phyloP scores from a whole-genome alignment of 306 rosid species.

The Cicer bijugum region DNA sequence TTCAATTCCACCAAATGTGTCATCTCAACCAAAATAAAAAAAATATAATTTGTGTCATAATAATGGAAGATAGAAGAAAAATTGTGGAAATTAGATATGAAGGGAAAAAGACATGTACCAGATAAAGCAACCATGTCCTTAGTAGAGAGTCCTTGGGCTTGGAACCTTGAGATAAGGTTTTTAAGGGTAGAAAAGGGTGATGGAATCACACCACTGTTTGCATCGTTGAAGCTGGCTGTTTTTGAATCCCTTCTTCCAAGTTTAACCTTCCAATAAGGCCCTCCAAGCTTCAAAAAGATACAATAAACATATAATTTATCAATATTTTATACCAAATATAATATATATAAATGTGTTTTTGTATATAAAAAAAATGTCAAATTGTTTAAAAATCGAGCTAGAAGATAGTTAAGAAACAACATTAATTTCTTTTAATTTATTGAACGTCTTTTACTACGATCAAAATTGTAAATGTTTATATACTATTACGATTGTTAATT shows the following conservation, averaged over 20 bases:
- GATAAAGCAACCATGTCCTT: slow-evolving; percentile 86
- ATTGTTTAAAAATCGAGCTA: too few species aligned
- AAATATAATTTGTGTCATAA: not conserved
- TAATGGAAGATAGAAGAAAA: slow-evolving; percentile 22
- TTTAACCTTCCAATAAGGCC: slow-evolving; percentile 78
- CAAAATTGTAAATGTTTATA: too few species aligned
- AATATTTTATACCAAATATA: too few species aligned
- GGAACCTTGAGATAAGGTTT: slow-evolving; percentile 55
- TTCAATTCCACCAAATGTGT: slow-evolving; percentile 18
- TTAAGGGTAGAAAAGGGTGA: slow-evolving; percentile 50
- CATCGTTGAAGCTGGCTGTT: slow-evolving; percentile 56
- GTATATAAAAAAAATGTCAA: too few species aligned
- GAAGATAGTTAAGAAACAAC: too few species aligned
- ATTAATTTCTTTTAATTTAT: too few species aligned
- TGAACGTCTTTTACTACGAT: too few species aligned
- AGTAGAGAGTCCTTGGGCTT: slow-evolving; percentile 64
- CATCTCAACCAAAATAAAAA: not conserved
- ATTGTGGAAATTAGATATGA: not conserved
- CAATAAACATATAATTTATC: not conserved
- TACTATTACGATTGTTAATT: too few species aligned
- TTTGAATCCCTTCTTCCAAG: slow-evolving; percentile 92
- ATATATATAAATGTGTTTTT: too few species aligned
- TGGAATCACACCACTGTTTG: slow-evolving; percentile 67
- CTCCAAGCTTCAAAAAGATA: slow-evolving; percentile 65
- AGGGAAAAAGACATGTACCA: slow-evolving; percentile 53